Evolutionary conservation across 805 yeast species (phyloP), one percentile per base, ranked within the genome.

Genomic region (Candida ulmi): DNA sequence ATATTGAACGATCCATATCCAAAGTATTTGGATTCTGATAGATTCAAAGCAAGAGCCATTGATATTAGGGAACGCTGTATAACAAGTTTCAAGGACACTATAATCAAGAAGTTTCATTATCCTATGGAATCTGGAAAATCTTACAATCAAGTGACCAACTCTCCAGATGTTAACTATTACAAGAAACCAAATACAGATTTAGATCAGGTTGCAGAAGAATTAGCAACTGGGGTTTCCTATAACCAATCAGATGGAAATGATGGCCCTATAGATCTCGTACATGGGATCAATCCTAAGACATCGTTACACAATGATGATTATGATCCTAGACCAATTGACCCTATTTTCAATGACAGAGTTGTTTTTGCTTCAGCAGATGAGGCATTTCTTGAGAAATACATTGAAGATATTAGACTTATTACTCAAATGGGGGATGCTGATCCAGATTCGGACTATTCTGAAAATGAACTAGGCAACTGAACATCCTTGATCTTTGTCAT

Each of bases 321-420:
- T 21, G 43, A 40, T 30, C 43, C 43, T 25, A 37, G 43, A 30
- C 34, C 17, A 12, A 25, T 25, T 7, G 43, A 40, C 21, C 38
- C 43, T 17, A 37, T 40, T 2, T 40, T 40, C 36, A 35, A 37
- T 11, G 25, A 11, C 6, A 12, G 16, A 5, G 21, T 37, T n/a
- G 19, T 26, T 8, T 40, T 37, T 31, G 40, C 30, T n/a, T 12
- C 25, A 5, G 40, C 43, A 2, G 37, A 33, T 30, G 17, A 25
- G 9, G 24, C 18, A 3, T 37, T 37, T 19, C 11, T 40, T 11
- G 27, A 24, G 6, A 33, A 33, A 21, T 40, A 37, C 16, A 34
- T 25, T 11, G 43, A 37, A 8, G 43, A 40, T 18, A 33, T 37
- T 15, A 33, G 29, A 18, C 28, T 23, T 12, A 19, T 36, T n/a